Evolutionary conservation across 345 rosid genomes (phyloP).

Genomic region (Sapria himalayana): DNA sequence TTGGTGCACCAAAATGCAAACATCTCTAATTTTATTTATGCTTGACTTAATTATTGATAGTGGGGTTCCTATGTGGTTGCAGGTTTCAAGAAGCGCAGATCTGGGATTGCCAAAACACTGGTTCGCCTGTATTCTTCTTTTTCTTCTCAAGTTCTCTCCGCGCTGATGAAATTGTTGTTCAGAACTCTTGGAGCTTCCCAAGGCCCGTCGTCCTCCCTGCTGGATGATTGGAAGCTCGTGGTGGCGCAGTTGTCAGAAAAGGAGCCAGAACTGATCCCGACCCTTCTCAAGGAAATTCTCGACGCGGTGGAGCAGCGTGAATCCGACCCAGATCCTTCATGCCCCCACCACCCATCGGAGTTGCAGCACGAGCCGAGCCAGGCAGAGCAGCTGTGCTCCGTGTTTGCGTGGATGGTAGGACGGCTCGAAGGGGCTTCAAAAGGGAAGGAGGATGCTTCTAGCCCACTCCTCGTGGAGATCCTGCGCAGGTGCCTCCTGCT

Average conservation of each 20-base stretch:
- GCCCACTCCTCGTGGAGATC: conserved; percentile 22
- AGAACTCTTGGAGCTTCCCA: conserved; percentile 24
- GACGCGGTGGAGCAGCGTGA: conserved; percentile 29
- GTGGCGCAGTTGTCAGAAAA: conserved; percentile 31
- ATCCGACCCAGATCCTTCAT: no score
- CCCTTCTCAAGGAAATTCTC: conserved; percentile 42
- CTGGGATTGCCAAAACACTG: conserved; percentile 32
- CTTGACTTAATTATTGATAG: no score
- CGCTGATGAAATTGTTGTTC: conserved; percentile 36
- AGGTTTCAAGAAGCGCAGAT: conserved; percentile 37
- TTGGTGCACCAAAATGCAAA: no score
- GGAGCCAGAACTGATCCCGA: conserved; percentile 57
- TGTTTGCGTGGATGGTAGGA: conserved; percentile 57
- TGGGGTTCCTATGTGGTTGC: no score
- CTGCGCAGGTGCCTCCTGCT: conserved; percentile 28
- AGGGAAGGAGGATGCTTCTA: conserved; percentile 15
- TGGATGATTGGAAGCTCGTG: conserved; percentile 53
- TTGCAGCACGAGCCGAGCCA: conserved; percentile 12
- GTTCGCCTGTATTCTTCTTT: conserved; percentile 40
- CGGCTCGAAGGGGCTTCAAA: conserved; percentile 18
- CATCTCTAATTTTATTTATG: no score
- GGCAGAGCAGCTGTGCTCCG: conserved; percentile 23
- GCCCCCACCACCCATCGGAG: no score
- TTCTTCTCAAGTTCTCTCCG: conserved; percentile 53
- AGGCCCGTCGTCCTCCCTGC: conserved; percentile 9